Base-by-base conservation (phyloP, 305 asterid genomes). In the Euphrasia arctica region DNA sequence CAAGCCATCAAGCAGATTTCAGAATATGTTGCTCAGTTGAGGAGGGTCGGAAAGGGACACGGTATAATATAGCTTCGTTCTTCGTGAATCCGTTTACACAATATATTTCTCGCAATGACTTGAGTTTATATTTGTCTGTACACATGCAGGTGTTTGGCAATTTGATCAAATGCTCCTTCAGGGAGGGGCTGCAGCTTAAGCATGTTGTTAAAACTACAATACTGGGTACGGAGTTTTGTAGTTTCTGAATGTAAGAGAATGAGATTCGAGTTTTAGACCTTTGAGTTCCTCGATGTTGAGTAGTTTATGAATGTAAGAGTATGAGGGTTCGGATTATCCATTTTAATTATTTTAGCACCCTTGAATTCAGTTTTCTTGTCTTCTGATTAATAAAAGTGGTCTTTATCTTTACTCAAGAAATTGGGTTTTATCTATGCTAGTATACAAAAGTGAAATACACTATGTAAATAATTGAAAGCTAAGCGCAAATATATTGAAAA, bases 11-110 rank as follows among this genome's bases (percentile, higher is more conserved):
- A 81, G 87, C 89, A 79, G 73, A 79, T 85, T 9, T 63, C 96
- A 54, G 96, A 85, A 25, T 92, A 87, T 66, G 82, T 89, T 39
- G 75, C 95, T 70, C 97, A 92, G 49, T 62, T 92, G 77, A 85
- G 96, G 73, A 85, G 85, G 86, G 87, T 89, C 47, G 98, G 97
- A 54, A 89, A 92, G 77, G 98, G 96, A 69, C 96, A 87, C 5
- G 97, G 98, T 89, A 4, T 74, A 66, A 69, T 42, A 60, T 48
- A 39, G 9, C 0, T 54, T 58, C 41, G 13, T 54, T 58, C 9
- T 45, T 29, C 31, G 2, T 54, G 28, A 28, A 3, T 10, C 0
- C 22, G n/a, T 3, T 49, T 18, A 22, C 12, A 51, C 9, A 2
- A 14, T 39, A 18, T 51, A 14, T 18, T 18, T 15, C 4, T 18